Evolutionary conservation across 2,329 filamentous ascomycete species (phyloP).

Genomic region (Diaporthe destruens): DNA sequence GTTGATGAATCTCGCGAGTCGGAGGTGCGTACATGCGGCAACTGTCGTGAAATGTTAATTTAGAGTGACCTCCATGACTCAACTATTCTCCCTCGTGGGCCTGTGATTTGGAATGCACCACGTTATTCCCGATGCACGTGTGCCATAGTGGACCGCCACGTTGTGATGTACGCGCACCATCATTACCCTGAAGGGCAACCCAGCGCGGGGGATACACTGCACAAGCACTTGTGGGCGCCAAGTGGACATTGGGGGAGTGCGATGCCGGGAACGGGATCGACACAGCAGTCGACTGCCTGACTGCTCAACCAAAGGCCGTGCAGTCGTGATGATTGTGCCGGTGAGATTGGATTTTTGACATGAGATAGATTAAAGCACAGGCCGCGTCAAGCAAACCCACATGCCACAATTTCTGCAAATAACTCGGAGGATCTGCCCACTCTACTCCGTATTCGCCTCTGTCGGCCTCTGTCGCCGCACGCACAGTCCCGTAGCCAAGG

Average conservation of each 20-base stretch:
- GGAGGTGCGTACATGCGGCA: not conserved
- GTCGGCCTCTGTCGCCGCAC: not conserved
- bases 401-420: not conserved
- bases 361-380: slow-evolving; percentile 9
- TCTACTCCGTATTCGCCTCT: not conserved
- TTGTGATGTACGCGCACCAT: slow-evolving; percentile 5
- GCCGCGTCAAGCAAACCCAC: not conserved
- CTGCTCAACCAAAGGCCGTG: not conserved
- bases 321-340: not conserved
- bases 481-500: slow-evolving; percentile 18
- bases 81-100: not conserved
- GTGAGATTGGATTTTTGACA: not conserved
- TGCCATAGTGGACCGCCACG: slow-evolving; percentile 7
- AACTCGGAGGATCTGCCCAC: not conserved
- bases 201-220: slow-evolving; percentile 14
- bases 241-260: not conserved
- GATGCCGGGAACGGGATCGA: slow-evolving; percentile 4
- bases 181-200: slow-evolving; percentile 17
- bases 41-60: slow-evolving; percentile 16
- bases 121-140: slow-evolving; percentile 16
- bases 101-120: slow-evolving; percentile 10
- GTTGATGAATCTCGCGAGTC: not conserved
- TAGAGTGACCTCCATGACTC: slow-evolving; percentile 15
- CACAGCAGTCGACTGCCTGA: not conserved
- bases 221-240: slow-evolving; percentile 10